These are phyloP conservation scores for Alternaria ethzedia DNA, from an alignment of 2,329 filamentous ascomycete genomes.

Conservation along the genomic window DNA sequence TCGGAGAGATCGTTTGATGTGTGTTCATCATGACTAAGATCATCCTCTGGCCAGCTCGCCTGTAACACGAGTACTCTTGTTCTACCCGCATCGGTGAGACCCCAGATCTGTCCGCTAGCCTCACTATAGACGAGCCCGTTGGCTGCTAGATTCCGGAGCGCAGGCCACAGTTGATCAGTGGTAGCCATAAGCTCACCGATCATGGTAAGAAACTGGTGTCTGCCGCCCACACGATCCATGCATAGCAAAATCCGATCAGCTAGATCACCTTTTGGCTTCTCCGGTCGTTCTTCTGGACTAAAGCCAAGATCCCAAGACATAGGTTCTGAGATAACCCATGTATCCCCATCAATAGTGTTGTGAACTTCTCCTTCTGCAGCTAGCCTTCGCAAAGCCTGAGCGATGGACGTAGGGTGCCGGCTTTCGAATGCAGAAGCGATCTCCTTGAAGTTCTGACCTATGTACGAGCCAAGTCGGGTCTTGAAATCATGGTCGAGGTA, in stretches of 20 bases:
- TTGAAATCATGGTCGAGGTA: conserved; percentile 20
- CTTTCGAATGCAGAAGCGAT: conserved; percentile 15
- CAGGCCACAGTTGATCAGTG: not conserved
- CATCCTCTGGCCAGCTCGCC: not conserved
- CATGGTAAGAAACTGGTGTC: not conserved
- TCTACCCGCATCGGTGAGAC: not conserved
- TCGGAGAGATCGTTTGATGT: not conserved
- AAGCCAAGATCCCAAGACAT: too few species aligned
- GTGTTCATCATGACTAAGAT: not conserved
- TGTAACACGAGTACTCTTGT: not conserved
- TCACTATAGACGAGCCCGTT: not conserved
- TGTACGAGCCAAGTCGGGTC: conserved; percentile 23
- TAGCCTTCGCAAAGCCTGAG: not conserved
- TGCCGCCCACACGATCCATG: not conserved
- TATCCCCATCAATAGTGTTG: conserved; percentile 19
- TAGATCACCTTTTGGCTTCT: too few species aligned
- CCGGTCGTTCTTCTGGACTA: too few species aligned
- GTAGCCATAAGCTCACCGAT: not conserved
- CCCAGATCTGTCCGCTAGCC: not conserved
- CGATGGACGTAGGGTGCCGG: not conserved
- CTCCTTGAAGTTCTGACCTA: conserved; percentile 12
- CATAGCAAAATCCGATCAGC: not conserved
- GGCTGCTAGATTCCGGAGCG: not conserved
- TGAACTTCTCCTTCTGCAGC: conserved; percentile 12
- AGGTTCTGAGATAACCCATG: conserved; percentile 27